A percentile compares a stretch with the other conserved stretches of the same genome.
Evolutionary conservation across 768 basidiomycete species (phyloP).

Genomic region (Rhizopogon roseolus): DNA sequence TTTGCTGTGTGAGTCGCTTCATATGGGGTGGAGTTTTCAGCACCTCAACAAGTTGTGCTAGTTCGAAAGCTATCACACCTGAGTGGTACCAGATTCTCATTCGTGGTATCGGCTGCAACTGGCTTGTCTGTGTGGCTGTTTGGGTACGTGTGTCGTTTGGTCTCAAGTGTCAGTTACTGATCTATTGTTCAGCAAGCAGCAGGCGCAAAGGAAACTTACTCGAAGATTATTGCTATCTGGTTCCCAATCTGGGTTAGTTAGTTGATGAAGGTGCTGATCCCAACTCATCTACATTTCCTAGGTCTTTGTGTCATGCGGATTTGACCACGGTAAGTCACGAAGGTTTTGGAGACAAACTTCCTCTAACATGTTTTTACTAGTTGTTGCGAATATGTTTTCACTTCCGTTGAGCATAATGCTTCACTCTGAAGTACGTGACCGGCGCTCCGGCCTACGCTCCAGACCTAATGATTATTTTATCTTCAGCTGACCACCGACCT

Average conservation of each 20-base stretch:
- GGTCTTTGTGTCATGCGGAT: constrained; percentile 69
- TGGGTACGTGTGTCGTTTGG: constrained; percentile 47
- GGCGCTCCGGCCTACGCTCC: not conserved
- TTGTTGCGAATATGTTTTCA: constrained; percentile 75
- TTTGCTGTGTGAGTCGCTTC: constrained; percentile 54
- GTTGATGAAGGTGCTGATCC: not conserved
- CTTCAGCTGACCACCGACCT: constrained; percentile 24
- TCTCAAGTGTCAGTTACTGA: constrained; percentile 1
- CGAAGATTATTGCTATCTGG: constrained; percentile 68
- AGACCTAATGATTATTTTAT: constrained; percentile 9
- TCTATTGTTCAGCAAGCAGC: constrained; percentile 52
- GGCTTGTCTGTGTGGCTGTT: constrained; percentile 68
- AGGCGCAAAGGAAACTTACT: constrained; percentile 61
- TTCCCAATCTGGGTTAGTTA: constrained; percentile 65
- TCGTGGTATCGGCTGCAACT: constrained; percentile 72
- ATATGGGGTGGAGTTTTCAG: not conserved
- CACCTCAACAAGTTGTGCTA: constrained; percentile 18
- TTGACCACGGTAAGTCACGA: constrained; percentile 57
- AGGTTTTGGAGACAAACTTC: not conserved
- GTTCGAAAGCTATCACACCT: constrained; percentile 60
- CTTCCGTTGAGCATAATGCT: constrained; percentile 69
- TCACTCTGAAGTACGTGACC: constrained; percentile 49
- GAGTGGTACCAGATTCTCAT: constrained; percentile 71
- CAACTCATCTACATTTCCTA: constrained; percentile 15
- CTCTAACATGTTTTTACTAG: constrained; percentile 24